Percentiles rank a stretch among this genome's conserved stretches.
Evolutionary conservation across 202 grass and related monocot species (phyloP).

Genomic region (Brachypodium distachyon): DNA sequence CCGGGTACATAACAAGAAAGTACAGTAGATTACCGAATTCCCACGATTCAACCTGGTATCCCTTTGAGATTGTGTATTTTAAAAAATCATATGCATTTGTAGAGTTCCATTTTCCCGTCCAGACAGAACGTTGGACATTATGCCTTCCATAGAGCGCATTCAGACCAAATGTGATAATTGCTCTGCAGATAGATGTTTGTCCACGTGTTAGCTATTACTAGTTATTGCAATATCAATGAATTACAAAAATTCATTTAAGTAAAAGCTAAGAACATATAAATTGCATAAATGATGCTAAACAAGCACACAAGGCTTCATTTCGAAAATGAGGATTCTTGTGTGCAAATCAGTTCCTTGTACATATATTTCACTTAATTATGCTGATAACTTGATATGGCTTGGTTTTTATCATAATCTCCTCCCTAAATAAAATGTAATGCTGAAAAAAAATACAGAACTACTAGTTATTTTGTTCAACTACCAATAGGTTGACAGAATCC

Average conservation of each 20-base stretch:
- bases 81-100: constrained; percentile 77
- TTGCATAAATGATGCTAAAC: not conserved
- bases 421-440: not conserved
- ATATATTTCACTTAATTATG: not conserved
- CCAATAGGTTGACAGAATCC: not conserved
- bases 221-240: no score
- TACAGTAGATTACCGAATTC: constrained; percentile 72
- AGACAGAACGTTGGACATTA: constrained; percentile 42
- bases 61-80: constrained; percentile 78
- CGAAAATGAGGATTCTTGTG: not conserved
- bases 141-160: constrained; percentile 83
- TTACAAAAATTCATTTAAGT: no score
- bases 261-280: not conserved
- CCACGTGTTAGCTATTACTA: constrained; percentile 12
- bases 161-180: constrained; percentile 85
- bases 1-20: not conserved
- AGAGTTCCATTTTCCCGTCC: constrained; percentile 82
- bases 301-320: not conserved
- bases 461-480: not conserved
- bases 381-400: not conserved
- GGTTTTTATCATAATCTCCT: not conserved
- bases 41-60: constrained; percentile 87
- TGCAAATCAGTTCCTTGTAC: not conserved
- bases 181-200: constrained; percentile 54
- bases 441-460: not conserved